Evolutionary conservation across 345 rosid genomes (phyloP).

Genomic region (Corchorus capsularis): DNA sequence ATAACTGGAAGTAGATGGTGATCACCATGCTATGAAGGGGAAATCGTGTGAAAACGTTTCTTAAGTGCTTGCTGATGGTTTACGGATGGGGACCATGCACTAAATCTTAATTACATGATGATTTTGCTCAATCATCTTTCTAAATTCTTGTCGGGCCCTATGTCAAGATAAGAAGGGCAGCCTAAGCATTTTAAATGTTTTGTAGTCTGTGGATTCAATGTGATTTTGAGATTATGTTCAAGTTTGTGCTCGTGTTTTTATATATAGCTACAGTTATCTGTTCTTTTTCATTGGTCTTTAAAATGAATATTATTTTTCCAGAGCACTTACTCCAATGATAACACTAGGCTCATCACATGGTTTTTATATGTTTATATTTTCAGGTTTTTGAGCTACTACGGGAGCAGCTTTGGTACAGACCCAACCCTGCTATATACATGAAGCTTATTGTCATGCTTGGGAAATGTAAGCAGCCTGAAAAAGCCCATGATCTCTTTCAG

Average conservation of each 20-base stretch:
- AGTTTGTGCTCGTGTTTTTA: background rate
- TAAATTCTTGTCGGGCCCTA: background rate
- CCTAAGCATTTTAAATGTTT: background rate
- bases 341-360: background rate
- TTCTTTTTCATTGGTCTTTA: background rate
- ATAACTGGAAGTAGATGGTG: background rate
- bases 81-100: background rate
- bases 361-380: slow-evolving; percentile 3
- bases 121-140: background rate
- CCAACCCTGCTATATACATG: slow-evolving; percentile 64
- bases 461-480: slow-evolving; percentile 85
- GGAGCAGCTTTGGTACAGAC: slow-evolving; percentile 87
- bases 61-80: background rate
- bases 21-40: background rate
- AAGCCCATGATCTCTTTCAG: slow-evolving; percentile 74
- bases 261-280: background rate
- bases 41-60: background rate
- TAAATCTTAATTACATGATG: background rate
- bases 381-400: slow-evolving; percentile 80
- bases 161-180: background rate
- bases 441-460: slow-evolving; percentile 91
- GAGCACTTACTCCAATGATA: background rate
- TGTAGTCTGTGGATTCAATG: background rate
- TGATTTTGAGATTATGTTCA: background rate
- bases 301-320: slow-evolving; percentile 7